Evolutionary conservation across 306 rosid genomes (phyloP).

Genomic region (Pyrus communis): DNA sequence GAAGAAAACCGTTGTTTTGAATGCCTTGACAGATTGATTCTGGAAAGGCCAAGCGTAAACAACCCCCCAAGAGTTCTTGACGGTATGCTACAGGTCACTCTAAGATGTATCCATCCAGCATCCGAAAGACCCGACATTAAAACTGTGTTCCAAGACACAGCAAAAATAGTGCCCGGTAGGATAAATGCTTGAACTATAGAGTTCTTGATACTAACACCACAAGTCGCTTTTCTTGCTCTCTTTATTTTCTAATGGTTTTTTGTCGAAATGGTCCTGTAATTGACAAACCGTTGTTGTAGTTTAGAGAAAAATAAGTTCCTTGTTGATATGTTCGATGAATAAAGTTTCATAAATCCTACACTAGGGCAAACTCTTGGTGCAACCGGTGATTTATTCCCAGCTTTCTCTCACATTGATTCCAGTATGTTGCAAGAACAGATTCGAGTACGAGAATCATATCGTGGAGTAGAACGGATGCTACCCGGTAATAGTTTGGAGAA

Average conservation of each 20-base stretch:
- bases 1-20: constrained; percentile 40
- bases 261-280: not conserved
- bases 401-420: too few relatives aligned
- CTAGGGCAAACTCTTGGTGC: not conserved
- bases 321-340: not conserved
- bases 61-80: constrained; percentile 26
- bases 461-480: too few relatives aligned
- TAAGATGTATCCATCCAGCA: constrained; percentile 67
- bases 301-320: not conserved
- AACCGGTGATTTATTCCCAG: not conserved
- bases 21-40: constrained; percentile 51
- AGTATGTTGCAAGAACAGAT: too few relatives aligned
- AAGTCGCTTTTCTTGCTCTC: not conserved
- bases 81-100: constrained; percentile 54
- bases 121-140: constrained; percentile 71
- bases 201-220: constrained; percentile 28
- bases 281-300: not conserved
- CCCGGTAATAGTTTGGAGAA: too few relatives aligned
- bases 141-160: constrained; percentile 57
- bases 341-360: not conserved
- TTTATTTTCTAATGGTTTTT: not conserved
- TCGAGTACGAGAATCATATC: too few relatives aligned
- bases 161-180: constrained; percentile 26
- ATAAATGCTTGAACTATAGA: constrained; percentile 16
- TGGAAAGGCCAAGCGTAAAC: constrained; percentile 23